phyloP scores from a whole-genome alignment of 1,284 basidiomycete genomes.

The Rhodotorula sp. region DNA sequence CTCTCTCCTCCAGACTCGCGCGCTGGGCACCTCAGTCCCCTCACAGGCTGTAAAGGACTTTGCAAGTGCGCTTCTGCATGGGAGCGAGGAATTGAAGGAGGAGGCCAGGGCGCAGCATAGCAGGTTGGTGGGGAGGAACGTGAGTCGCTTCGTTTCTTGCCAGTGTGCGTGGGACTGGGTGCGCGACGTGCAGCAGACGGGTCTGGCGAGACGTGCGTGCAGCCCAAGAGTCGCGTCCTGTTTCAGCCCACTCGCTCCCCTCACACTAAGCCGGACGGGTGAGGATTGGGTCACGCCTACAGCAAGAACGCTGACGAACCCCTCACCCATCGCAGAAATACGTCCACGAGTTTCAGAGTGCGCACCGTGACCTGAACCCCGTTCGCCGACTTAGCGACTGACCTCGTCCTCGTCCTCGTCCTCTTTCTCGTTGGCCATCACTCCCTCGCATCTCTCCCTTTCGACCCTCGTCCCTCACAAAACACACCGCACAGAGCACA shows the following conservation, averaged over 20 bases:
- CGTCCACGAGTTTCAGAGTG: slow-evolving; percentile 79
- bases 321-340: slow-evolving; percentile 43
- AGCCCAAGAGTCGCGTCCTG: too few relatives aligned
- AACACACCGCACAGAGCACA: slow-evolving; percentile 60
- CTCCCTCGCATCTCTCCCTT: neutral
- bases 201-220: too few relatives aligned
- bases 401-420: neutral
- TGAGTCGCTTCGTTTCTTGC: neutral
- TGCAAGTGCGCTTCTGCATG: slow-evolving; percentile 56
- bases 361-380: too few relatives aligned
- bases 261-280: neutral
- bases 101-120: slow-evolving; percentile 77
- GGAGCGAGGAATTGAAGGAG: slow-evolving; percentile 77
- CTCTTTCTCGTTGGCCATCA: neutral
- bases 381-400: neutral
- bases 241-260: too few relatives aligned
- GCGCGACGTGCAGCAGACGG: neutral
- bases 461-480: neutral
- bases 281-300: neutral
- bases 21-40: neutral
- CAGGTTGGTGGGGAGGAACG: slow-evolving; percentile 72
- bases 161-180: too few relatives aligned
- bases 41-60: slow-evolving; percentile 4
- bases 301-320: neutral
- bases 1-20: too few relatives aligned